Evolutionary conservation across 1,284 basidiomycete species (phyloP), one percentile per base, ranked within the genome.

Genomic region (Leccinum cinnamomeum): DNA sequence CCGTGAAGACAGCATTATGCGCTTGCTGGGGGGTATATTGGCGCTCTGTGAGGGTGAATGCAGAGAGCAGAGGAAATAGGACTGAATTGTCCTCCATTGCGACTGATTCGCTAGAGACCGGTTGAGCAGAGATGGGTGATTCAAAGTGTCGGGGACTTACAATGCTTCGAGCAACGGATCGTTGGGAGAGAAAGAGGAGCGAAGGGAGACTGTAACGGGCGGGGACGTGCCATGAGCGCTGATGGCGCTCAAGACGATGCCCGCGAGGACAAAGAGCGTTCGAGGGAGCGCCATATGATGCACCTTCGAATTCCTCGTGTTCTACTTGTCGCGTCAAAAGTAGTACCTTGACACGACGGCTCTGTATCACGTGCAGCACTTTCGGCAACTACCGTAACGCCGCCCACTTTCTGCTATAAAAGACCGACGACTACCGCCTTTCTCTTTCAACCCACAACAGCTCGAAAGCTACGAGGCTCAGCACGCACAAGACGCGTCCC

Each of bases 91-190:
- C 69, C 56, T 77, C 70, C 58, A 60, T 72, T n/a, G 83, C 75
- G 7, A 86, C 77, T 0, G 84, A 79, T 72, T 90, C 88, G 53
- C 88, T 90, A 61, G 28, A 50, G 37, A 18, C 18, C 37, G 35
- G 64, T 59, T 64, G 56, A 60, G 61, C 23, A 23, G 53, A 63
- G 48, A 25, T 5, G 7, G 10, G 8, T 16, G 53, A 10, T 33
- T 3, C 30, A 33, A 28, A 25, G 54, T 23, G 59, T 5, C 6
- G 30, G 25, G 44, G 30, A 69, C 91, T 72, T 71, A 96, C 91
- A 98, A 76, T 57, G 92, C 84, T 78, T 97, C 95, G 20, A 95
- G 81, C 2, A 95, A 73, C 8, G 90, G 79, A 11, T 91, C 86
- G 6, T 91, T 84, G 20, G 89, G 85, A 4, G 84, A 76, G 92